Evolutionary conservation across 164 flowering plant species (phyloP), one percentile per base, ranked within the genome.

Genomic region (Euptelea pleiosperma): DNA sequence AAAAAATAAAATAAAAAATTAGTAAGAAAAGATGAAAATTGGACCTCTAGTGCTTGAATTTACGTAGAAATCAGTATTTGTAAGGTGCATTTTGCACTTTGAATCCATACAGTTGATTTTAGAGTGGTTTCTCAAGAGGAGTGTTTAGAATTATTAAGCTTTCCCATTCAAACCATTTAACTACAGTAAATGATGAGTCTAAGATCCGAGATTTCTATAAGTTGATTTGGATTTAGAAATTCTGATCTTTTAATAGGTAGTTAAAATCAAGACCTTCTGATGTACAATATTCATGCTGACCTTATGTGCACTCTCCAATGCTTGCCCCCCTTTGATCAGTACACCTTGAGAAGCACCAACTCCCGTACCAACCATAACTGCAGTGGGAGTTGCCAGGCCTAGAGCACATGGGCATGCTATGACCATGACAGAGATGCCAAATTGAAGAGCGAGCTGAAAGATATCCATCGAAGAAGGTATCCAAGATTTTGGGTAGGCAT

Each of bases 311-410:
- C 80, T 82, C 74, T 89, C 97, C 44, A 92, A 66, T 36, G 97
- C 97, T 58, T 84, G 88, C 18, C 97, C 98, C 0, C 98, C 98
- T 76, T 92, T 92, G 54, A 89, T 92, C 34, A 89, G 71, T 15
- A 92, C 84, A 42, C 97, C 94, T 68, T 80, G 91, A 70, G 96
- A 77, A 58, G 97, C 98, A 58, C 97, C 96, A 58, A 87, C 91
- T 22, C 96, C 97, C 8, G 98, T 92, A 34, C 93, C 97, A 74
- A 92, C 98, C 98, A 92, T 92, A 39, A 92, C 94, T 8, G 98
- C 97, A 3, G 96, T 89, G 1, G 98, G 96, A 57, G 98, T 92
- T n/a, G 96, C 96, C 47, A 92, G 73, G 30, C 97, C 98, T 3
- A 92, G 82, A 50, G 98, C 97, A 76, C 98, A 92, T 2, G 98